These are phyloP conservation scores for Chenopodium formosanum DNA, from an alignment of 148 eudicot genomes.

Conservation along the genomic window DNA sequence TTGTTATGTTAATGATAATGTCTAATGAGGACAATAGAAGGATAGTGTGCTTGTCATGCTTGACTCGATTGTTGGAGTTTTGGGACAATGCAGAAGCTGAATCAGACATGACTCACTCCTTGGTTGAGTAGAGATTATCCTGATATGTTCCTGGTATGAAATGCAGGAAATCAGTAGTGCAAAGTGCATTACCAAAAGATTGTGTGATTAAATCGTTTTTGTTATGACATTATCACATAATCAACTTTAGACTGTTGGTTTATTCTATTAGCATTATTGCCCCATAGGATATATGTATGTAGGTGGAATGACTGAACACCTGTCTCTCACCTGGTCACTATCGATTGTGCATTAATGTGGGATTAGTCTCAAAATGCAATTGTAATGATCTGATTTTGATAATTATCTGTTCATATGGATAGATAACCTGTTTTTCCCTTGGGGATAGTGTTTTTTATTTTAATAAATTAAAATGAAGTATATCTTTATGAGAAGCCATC, in stretches of 20 bases:
- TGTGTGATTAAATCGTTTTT: background rate
- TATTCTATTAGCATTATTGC: slow-evolving; percentile 3
- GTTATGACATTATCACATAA: slow-evolving; percentile 10
- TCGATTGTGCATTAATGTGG: background rate
- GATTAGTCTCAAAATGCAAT: background rate
- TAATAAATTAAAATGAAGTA: too few relatives aligned
- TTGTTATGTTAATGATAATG: background rate
- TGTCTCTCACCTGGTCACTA: background rate
- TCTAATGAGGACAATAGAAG: background rate
- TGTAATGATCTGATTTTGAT: background rate
- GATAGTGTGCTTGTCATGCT: slow-evolving; percentile 15
- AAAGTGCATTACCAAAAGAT: slow-evolving; percentile 6
- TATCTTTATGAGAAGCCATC: slow-evolving; percentile 1
- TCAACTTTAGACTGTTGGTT: slow-evolving; percentile 1
- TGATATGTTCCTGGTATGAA: background rate
- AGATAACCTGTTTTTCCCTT: background rate
- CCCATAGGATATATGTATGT: background rate
- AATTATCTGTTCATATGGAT: background rate
- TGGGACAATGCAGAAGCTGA: slow-evolving; percentile 10
- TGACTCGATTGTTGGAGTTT: background rate
- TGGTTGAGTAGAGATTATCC: background rate
- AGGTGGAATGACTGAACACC: slow-evolving; percentile 3
- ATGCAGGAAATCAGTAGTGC: slow-evolving; percentile 12
- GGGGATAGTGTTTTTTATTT: too few relatives aligned
- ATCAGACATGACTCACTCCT: background rate